Conservation (phyloP, 2,329 filamentous ascomycete genomes). For the Eutypa lata region DNA sequence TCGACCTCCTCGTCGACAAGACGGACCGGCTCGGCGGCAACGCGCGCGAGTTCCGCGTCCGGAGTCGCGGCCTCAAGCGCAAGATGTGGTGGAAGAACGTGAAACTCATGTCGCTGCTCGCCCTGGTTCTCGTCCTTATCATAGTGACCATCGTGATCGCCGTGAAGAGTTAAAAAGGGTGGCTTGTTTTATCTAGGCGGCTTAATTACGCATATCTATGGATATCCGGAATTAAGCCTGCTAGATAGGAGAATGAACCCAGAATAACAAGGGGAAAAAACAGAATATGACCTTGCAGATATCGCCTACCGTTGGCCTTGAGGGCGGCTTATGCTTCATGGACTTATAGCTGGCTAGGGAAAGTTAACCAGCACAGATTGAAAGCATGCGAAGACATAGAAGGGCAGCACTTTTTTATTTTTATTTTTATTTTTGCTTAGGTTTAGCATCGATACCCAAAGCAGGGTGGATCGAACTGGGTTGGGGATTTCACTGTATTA, state of each 20-base stretch:
- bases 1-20: slow-evolving; percentile 93
- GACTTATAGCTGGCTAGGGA: no score
- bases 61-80: slow-evolving; percentile 80
- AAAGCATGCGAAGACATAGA: not conserved
- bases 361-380: no score
- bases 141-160: slow-evolving; percentile 53
- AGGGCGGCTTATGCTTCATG: not conserved
- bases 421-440: slow-evolving; percentile 9
- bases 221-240: no score
- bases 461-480: slow-evolving; percentile 7
- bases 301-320: no score
- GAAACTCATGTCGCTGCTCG: slow-evolving; percentile 81
- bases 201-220: no score
- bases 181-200: not conserved
- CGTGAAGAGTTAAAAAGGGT: slow-evolving; percentile 38
- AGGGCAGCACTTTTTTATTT: not conserved
- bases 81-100: slow-evolving; percentile 99
- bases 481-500: slow-evolving; percentile 10
- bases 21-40: slow-evolving; percentile 87
- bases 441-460: slow-evolving; percentile 6
- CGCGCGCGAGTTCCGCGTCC: slow-evolving; percentile 84
- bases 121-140: slow-evolving; percentile 63
- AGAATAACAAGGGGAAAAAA: no score
- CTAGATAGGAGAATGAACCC: no score
- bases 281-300: no score